Evolutionary conservation across 495 filamentous ascomycete species (phyloP).

Genomic region (Tricharina praecox): DNA sequence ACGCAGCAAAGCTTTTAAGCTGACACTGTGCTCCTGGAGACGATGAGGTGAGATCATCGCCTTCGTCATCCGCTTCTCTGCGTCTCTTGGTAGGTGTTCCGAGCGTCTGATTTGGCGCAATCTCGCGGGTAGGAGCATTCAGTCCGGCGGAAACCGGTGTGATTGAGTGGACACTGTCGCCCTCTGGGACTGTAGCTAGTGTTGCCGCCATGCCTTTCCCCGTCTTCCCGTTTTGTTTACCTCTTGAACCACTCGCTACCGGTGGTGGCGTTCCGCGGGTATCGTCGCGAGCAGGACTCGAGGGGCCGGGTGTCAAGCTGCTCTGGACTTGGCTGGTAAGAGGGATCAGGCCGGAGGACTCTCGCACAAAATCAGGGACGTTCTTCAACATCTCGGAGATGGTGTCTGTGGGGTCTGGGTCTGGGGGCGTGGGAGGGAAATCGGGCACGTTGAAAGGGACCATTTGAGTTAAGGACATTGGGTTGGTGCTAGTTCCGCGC

Average conservation of each 20-base stretch:
- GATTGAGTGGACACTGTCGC: no score
- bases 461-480: constrained; percentile 14
- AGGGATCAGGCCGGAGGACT: constrained; percentile 15
- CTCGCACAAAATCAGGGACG: constrained; percentile 16
- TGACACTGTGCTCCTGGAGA: constrained; percentile 2
- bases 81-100: constrained; percentile 9
- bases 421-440: not conserved
- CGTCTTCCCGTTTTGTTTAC: no score
- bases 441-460: constrained; percentile 22
- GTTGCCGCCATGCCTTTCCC: no score
- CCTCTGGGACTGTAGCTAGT: no score
- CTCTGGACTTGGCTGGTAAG: constrained; percentile 5
- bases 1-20: constrained; percentile 10
- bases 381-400: not conserved
- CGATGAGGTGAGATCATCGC: not conserved
- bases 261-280: constrained; percentile 1
- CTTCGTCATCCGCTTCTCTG: not conserved
- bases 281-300: constrained; percentile 4
- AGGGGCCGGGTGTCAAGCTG: not conserved
- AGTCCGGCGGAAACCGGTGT: no score
- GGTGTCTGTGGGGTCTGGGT: not conserved
- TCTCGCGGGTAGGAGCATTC: no score
- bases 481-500: constrained; percentile 1
- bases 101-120: no score
- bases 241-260: not conserved